Conservation (phyloP, 805 yeast genomes). For the Saccharomycopsis olivae region DNA sequence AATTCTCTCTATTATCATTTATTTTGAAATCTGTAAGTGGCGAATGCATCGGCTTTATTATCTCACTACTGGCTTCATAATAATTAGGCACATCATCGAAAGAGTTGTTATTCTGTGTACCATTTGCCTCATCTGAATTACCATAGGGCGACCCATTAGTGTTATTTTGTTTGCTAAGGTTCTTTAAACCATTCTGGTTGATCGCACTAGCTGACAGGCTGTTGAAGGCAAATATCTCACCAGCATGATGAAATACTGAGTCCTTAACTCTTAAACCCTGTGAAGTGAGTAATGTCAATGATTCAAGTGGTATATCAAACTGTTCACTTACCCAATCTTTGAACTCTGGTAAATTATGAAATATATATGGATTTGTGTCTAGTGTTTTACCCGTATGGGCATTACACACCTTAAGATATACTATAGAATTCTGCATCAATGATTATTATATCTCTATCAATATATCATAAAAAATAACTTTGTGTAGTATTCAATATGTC, state of each 20-base stretch:
- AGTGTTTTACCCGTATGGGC: conserved; percentile 11
- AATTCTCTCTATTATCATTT: conserved; percentile 14
- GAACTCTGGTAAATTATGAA: conserved; percentile 9
- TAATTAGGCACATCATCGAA: conserved; percentile 1
- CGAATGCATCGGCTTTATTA: conserved; percentile 28
- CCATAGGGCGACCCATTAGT: conserved; percentile 7
- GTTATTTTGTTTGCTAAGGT: background rate
- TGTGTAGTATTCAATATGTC: background rate
- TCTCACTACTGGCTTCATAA: conserved; percentile 2
- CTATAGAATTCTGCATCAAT: conserved; percentile 6
- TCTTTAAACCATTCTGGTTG: background rate
- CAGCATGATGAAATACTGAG: conserved; percentile 6
- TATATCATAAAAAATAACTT: background rate
- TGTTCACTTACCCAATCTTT: conserved; percentile 16
- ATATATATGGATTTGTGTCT: conserved; percentile 11
- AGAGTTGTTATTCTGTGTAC: background rate
- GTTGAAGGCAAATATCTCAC: conserved; percentile 14
- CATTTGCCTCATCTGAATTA: background rate
- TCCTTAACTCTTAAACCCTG: conserved; percentile 9
- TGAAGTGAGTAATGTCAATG: conserved; percentile 8
- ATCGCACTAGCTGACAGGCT: background rate
- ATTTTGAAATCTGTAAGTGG: conserved; percentile 26
- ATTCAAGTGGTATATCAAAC: conserved; percentile 9
- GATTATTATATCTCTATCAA: background rate
- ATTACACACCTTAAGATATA: conserved; percentile 7